These are phyloP conservation scores for Ilex asprella DNA, from an alignment of 257 asterid species.

Conservation along the genomic window DNA sequence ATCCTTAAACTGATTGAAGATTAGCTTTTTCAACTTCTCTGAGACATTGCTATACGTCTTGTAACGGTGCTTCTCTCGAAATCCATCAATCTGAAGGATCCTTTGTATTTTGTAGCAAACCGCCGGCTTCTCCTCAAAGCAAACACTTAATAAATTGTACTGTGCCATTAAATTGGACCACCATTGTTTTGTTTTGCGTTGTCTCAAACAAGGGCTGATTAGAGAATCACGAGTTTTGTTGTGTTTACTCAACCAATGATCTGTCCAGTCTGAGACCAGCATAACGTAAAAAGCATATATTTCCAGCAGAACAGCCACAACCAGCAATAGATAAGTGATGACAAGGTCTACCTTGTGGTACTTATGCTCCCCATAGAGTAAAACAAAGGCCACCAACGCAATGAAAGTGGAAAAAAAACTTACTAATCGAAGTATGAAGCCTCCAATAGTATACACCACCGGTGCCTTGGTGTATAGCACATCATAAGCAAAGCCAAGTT, in stretches of 20 bases:
- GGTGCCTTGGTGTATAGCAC: conserved; percentile 45
- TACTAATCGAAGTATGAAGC: conserved; percentile 16
- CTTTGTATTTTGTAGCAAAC: conserved; percentile 5
- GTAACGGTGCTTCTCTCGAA: conserved; percentile 31
- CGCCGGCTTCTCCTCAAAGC: conserved; percentile 22
- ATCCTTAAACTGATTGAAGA: conserved; percentile 15
- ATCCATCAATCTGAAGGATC: conserved; percentile 17
- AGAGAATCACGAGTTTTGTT: background rate
- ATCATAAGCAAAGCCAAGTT: conserved; percentile 44
- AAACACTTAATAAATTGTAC: conserved; percentile 27
- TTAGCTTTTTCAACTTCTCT: conserved; percentile 4
- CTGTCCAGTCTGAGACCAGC: conserved; percentile 33
- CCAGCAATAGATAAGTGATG: conserved; percentile 32
- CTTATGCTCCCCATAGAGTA: conserved; percentile 12
- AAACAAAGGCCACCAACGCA: conserved; percentile 16
- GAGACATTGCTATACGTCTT: conserved; percentile 28
- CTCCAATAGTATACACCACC: conserved; percentile 15
- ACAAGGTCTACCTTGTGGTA: conserved; percentile 21
- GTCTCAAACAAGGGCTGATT: conserved; percentile 2
- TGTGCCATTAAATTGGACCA: conserved; percentile 48
- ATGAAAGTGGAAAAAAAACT: conserved; percentile 20
- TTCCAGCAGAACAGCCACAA: conserved; percentile 31
- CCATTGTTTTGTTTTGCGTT: conserved; percentile 13
- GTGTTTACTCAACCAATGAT: conserved; percentile 18
- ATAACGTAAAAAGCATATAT: conserved; percentile 15